Evolutionary conservation across 164 flowering plant species (phyloP).

Genomic region (Amborella trichopoda): DNA sequence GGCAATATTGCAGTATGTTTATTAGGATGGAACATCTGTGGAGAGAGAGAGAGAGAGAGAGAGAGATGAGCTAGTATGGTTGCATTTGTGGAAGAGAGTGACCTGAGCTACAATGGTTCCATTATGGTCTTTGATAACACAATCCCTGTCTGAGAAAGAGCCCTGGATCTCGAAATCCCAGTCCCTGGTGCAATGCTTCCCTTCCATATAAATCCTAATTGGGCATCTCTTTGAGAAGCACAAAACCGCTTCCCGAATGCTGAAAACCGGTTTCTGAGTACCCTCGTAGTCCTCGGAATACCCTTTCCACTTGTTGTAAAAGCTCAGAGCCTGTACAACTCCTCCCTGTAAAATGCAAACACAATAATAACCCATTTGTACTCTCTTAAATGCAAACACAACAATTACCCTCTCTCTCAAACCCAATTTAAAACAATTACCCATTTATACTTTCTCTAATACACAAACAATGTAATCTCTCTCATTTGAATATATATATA

Average conservation of each 20-base stretch:
- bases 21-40: no score
- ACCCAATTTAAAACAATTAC: no score
- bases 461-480: no score
- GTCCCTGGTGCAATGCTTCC: conserved; percentile 15
- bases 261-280: conserved; percentile 38
- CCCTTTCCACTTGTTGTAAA: conserved; percentile 58
- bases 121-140: conserved; percentile 38
- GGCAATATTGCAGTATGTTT: no score
- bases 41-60: no score
- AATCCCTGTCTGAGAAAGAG: conserved; percentile 42
- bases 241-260: conserved; percentile 42
- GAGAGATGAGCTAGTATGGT: no score
- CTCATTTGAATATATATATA: no score
- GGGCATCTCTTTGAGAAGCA: conserved; percentile 21
- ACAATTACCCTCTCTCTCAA: no score
- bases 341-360: conserved; percentile 31
- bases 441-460: no score
- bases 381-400: no score
- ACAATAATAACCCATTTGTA: no score
- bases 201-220: conserved; percentile 26
- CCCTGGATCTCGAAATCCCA: conserved; percentile 63
- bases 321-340: conserved; percentile 47
- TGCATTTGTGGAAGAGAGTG: no score
- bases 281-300: conserved; percentile 44
- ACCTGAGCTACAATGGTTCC: conserved; percentile 70